Base-by-base conservation (phyloP, 2,329 filamentous ascomycete species). In the Aspergillus jensenii region DNA sequence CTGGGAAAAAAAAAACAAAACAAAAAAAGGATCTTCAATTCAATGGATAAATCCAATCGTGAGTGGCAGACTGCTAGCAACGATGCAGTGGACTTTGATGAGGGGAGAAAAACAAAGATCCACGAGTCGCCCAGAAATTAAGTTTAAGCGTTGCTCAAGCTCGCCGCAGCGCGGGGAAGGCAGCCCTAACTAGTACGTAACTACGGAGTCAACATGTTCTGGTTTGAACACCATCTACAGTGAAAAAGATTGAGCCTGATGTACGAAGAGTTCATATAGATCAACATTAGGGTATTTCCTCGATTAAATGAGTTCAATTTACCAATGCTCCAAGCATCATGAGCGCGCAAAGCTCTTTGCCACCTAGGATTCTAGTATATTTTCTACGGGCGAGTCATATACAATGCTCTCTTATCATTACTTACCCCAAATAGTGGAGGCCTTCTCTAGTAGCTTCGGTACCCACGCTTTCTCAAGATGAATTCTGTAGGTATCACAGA, bases 81-180 rank as follows among this genome's bases (percentile, higher is more conserved):
- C 12, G 35, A n/a, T 7, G 35, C 14, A 37, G 35, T 37, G 35
- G 35, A 37, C 35, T 15, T n/a, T 37, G 33, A 11, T 54, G 52
- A 54, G 44, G 51, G 41, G 52, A 54, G 21, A 46, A 48, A 54
- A 54, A 48, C 52, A 54, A 48, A 41, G 43, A 40, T 40, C 40
- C n/a, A 19, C 27, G 31, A 49, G 46, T 19, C 49, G 14, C 40
- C 35, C 41, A 48, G 33, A 45, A 54, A 54, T 47, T 27, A 31
- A 35, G 31, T 54, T 47, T 17, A 11, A 33, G 43, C 48, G 52
- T 46, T n/a, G 52, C 23, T 54, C 25, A 44, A 43, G 43, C 52
- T 54, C 43, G 51, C 48, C 45, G 39, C 51, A 39, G 35, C 52
- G 52, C 44, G 52, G 52, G 44, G 52, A 54, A 54, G 11, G 23